Percentiles rank a stretch among this genome's conserved stretches.
phyloP scores from a whole-genome alignment of 23 red algal genomes.

The Pyropia haitanensis region DNA sequence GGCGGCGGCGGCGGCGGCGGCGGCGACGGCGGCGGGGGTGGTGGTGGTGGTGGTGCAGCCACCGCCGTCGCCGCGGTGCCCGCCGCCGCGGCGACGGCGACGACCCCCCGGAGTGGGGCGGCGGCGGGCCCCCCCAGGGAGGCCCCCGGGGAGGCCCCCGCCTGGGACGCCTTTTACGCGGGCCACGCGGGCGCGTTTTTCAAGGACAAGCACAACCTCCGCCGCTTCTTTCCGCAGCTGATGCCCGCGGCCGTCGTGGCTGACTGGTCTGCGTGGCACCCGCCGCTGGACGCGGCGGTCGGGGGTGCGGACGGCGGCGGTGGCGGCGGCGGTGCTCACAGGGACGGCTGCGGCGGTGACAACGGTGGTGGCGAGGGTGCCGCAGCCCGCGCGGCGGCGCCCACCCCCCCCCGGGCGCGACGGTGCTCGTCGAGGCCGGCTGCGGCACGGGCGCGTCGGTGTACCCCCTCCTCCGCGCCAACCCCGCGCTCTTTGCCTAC shows the following conservation, averaged over 20 bases:
- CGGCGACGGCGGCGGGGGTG: no score
- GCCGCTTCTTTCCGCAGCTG: slow-evolving; percentile 70
- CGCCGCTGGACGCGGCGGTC: slow-evolving; percentile 1
- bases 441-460: slow-evolving; percentile 84
- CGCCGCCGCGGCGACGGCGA: no score
- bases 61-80: no score
- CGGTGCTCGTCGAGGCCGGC: slow-evolving; percentile 50
- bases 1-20: no score
- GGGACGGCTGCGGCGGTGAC: neutral
- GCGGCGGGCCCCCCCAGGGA: no score
- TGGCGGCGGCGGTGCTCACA: neutral
- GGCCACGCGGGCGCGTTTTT: slow-evolving; percentile 61
- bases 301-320: neutral
- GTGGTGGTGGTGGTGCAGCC: no score
- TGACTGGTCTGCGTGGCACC: slow-evolving; percentile 12
- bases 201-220: slow-evolving; percentile 88
- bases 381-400: neutral
- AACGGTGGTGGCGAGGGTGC: no score
- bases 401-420: slow-evolving; percentile 2
- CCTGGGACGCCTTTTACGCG: slow-evolving; percentile 81
- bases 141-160: no score
- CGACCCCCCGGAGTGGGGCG: no score
- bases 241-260: slow-evolving; percentile 33
- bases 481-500: slow-evolving; percentile 55
- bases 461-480: slow-evolving; percentile 81